Evolutionary conservation across 1,284 basidiomycete genomes (phyloP).

Genomic region (Sporisorium sorghi): DNA sequence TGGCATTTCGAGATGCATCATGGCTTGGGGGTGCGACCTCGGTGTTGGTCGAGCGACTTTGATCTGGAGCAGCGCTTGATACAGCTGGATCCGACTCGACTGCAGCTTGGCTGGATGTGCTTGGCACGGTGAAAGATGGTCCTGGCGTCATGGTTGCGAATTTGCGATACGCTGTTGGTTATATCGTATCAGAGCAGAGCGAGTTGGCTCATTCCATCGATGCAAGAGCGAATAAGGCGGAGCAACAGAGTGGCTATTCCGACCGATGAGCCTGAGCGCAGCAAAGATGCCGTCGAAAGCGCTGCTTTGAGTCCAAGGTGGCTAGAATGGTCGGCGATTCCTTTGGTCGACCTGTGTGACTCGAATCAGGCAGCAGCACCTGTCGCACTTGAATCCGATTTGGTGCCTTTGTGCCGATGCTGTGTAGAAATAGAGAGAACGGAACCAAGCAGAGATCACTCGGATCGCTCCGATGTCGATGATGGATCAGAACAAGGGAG

Average conservation of each 20-base stretch:
- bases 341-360: constrained; percentile 13
- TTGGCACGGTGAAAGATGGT: constrained; percentile 45
- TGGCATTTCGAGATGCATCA: neutral
- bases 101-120: constrained; percentile 10
- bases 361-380: constrained; percentile 1
- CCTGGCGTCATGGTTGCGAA: constrained; percentile 43
- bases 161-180: too few relatives aligned
- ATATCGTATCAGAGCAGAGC: constrained; percentile 1
- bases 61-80: constrained; percentile 1
- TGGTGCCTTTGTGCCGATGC: neutral
- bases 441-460: neutral
- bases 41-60: neutral
- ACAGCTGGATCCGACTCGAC: constrained; percentile 3
- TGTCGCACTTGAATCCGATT: constrained; percentile 4
- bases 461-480: constrained; percentile 25
- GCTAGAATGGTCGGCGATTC: neutral
- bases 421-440: neutral
- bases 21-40: neutral
- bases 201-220: constrained; percentile 5
- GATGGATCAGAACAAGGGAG: constrained; percentile 9
- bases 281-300: neutral
- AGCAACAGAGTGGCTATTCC: neutral
- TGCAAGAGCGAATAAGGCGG: neutral
- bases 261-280: neutral
- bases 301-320: neutral